phyloP scores from a whole-genome alignment of 129 eudicot genomes.

The Centaurea solstitialis region DNA sequence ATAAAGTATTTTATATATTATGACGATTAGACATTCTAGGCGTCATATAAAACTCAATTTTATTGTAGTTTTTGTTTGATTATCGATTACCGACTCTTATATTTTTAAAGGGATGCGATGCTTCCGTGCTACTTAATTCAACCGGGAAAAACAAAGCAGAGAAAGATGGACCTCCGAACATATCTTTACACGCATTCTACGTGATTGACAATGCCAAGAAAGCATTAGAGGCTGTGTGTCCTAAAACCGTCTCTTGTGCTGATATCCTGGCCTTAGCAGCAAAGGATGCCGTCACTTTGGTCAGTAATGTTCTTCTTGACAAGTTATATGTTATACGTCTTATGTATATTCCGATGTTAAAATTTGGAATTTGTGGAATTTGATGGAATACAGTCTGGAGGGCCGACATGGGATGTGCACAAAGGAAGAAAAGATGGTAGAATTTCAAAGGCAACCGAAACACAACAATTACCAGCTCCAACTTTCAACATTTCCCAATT shows the following conservation, averaged over 20 bases:
- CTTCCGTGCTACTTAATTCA: slow-evolving; percentile 68
- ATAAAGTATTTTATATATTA: too few relatives aligned
- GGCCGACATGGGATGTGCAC: slow-evolving; percentile 84
- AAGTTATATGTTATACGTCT: not conserved
- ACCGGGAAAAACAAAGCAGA: slow-evolving; percentile 53
- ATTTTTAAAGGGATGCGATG: slow-evolving; percentile 77
- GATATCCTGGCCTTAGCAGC: slow-evolving; percentile 87
- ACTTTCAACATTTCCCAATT: slow-evolving; percentile 70
- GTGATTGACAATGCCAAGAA: slow-evolving; percentile 74
- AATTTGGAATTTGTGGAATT: not conserved
- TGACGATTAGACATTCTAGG: too few relatives aligned
- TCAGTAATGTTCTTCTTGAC: slow-evolving; percentile 29
- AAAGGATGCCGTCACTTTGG: slow-evolving; percentile 75
- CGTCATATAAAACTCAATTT: too few relatives aligned
- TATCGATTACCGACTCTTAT: not conserved
- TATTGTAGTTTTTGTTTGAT: not conserved
- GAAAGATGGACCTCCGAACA: slow-evolving; percentile 76
- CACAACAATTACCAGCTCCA: slow-evolving; percentile 66
- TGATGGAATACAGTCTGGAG: slow-evolving; percentile 60
- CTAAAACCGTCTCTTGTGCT: slow-evolving; percentile 90
- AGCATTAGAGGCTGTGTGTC: slow-evolving; percentile 67
- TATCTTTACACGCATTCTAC: slow-evolving; percentile 82
- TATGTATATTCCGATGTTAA: not conserved
- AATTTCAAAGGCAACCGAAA: slow-evolving; percentile 58
- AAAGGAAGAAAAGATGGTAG: slow-evolving; percentile 87